Evolutionary conservation across 2,329 filamentous ascomycete genomes (phyloP), one percentile per base, ranked within the genome.

Genomic region (Sarocladium brachiariae): DNA sequence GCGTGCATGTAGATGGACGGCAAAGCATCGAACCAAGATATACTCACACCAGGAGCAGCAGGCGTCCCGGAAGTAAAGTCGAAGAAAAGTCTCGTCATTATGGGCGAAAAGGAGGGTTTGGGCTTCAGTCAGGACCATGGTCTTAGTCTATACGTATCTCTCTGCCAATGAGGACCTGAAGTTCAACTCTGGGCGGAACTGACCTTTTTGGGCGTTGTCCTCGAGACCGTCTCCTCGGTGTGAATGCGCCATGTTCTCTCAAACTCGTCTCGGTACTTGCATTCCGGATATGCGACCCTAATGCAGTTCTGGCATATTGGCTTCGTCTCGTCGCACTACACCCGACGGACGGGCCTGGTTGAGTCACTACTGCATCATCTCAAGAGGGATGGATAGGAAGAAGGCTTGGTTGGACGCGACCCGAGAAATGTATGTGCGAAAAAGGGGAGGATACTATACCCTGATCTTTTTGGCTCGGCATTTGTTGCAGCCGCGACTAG

Each of bases 241-340:
- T 45, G 49, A 24, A 31, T 19, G 5, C 49, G 21, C 49, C 49
- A 51, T 18, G 49, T 45, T 35, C 49, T 8, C 38, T 51, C 49
- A 21, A 51, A 51, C 27, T 51, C 49, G 25, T 51, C 49, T 25
- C 49, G 35, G 27, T 51, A 51, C 30, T 24, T 45, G 49, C 49
- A 51, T n/a, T 51, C 49, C 16, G 43, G 16, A 25, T 47, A 33
- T 6, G 43, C 24, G 8, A 33, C 24, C 27, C n/a, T 47, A 2
- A 52, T 45, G 47, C 53, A 57, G 24, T 53, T 58, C 14, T 51
- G 49, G 23, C 53, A 58, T 16, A 52, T 50, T 7, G 54, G 55
- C 39, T 54, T 56, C n/a, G n/a, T 47, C 31, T 57, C 56, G 16
- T 57, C 56, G 37, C 54, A 58, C 57, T 56, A 19, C n/a, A n/a